Conservation (phyloP, 2,329 filamentous ascomycete species). For the Hymenoscyphus linearis region DNA sequence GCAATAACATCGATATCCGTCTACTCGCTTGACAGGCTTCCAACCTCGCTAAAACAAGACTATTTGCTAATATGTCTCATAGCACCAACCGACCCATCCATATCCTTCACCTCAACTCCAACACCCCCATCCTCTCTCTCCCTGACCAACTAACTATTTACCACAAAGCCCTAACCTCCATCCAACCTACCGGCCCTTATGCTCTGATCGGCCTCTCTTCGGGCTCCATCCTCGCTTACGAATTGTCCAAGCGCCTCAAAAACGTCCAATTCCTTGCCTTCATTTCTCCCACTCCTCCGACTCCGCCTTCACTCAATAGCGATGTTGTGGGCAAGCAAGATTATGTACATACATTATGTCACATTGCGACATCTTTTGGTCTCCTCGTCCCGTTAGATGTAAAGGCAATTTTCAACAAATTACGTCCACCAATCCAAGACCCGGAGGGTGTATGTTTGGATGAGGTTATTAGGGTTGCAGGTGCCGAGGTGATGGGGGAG, state of each 20-base stretch:
- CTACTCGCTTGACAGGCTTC: background rate
- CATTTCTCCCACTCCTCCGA: background rate
- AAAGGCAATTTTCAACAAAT: background rate
- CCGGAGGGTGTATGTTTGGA: background rate
- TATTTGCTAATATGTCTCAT: conserved; percentile 17
- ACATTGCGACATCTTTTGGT: background rate
- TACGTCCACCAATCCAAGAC: background rate
- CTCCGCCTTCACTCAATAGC: too few relatives aligned
- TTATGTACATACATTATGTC: background rate
- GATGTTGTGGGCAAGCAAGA: background rate
- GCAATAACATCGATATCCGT: background rate
- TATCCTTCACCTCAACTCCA: conserved; percentile 36
- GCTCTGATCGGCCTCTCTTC: conserved; percentile 47
- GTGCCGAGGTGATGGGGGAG: background rate
- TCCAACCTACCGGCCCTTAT: conserved; percentile 47
- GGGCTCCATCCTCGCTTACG: conserved; percentile 44
- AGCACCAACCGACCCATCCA: conserved; percentile 41
- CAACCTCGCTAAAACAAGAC: background rate
- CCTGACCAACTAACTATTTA: conserved; percentile 39
- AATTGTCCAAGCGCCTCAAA: conserved; percentile 39
- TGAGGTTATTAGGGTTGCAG: background rate
- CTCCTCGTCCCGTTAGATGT: background rate
- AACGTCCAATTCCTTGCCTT: background rate
- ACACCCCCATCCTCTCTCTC: conserved; percentile 35
- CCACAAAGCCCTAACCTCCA: conserved; percentile 33